These are phyloP conservation scores for Durotheca rogersii DNA, from an alignment of 495 filamentous ascomycete genomes.

Conservation along the genomic window DNA sequence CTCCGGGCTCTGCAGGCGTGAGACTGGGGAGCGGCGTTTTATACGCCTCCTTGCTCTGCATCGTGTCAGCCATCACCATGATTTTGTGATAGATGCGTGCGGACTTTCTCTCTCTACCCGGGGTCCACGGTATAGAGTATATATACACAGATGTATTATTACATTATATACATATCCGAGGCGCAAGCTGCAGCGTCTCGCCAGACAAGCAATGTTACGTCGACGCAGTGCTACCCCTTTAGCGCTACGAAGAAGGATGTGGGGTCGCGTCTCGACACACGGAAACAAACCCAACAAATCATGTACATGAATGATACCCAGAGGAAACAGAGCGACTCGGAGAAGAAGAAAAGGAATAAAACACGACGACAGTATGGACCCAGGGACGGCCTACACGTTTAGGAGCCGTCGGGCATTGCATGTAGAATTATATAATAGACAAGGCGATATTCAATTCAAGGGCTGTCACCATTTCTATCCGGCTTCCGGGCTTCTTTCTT, in stretches of 20 bases:
- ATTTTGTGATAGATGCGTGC: constrained; percentile 18
- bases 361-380: background rate
- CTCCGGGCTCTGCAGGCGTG: constrained; percentile 17
- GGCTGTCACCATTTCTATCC: constrained; percentile 6
- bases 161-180: constrained; percentile 10
- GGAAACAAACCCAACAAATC: too few relatives aligned
- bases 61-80: constrained; percentile 12
- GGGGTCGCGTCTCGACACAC: background rate
- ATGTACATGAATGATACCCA: constrained; percentile 26
- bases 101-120: too few relatives aligned
- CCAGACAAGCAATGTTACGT: too few relatives aligned
- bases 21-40: constrained; percentile 5
- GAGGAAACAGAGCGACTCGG: background rate
- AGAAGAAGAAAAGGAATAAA: constrained; percentile 16
- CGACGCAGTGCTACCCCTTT: background rate
- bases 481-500: background rate
- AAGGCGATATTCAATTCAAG: constrained; percentile 24
- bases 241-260: background rate
- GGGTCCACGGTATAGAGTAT: too few relatives aligned
- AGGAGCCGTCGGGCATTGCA: constrained; percentile 21
- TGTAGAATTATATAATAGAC: constrained; percentile 25
- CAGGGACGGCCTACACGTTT: background rate
- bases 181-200: constrained; percentile 6
- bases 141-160: too few relatives aligned
- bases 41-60: constrained; percentile 9